A percentile compares a stretch with the other conserved stretches of the same genome.
Evolutionary conservation across 2,329 filamentous ascomycete genomes (phyloP).

Genomic region (Talaromyces islandicus): DNA sequence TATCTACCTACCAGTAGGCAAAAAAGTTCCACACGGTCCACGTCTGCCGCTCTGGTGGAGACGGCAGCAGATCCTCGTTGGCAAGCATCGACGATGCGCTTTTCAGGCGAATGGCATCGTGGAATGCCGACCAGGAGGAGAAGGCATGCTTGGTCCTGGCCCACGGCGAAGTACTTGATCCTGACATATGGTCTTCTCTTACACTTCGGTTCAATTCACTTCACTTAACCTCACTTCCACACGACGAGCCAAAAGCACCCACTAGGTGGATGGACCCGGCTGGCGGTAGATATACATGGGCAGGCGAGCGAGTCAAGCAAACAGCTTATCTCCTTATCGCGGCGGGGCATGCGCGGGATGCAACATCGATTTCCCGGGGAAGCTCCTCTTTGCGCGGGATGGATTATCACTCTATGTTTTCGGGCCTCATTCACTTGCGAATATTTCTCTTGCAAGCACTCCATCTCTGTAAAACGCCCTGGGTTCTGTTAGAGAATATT

Average conservation of each 20-base stretch:
- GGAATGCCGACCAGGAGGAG: conserved; percentile 12
- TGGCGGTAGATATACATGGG: background rate
- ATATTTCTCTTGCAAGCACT: background rate
- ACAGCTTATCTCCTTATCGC: background rate
- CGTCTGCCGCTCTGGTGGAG: conserved; percentile 15
- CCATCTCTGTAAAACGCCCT: background rate
- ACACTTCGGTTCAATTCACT: background rate
- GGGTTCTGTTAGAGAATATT: too few relatives aligned
- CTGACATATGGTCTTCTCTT: conserved; percentile 5
- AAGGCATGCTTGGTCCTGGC: conserved; percentile 10
- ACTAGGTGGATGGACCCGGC: background rate
- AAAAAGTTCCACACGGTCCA: conserved; percentile 19
- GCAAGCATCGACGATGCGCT: conserved; percentile 16
- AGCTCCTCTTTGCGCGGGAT: background rate
- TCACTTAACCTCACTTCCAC: background rate
- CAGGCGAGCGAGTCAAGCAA: background rate
- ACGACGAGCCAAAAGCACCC: background rate
- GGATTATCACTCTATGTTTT: background rate
- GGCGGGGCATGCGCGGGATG: conserved; percentile 1
- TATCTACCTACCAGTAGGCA: conserved; percentile 15
- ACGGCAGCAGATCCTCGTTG: conserved; percentile 18
- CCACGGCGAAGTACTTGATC: conserved; percentile 7
- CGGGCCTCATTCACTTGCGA: too few relatives aligned
- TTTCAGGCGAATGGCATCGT: conserved; percentile 12
- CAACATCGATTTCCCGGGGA: background rate